Percentiles rank a stretch among this genome's conserved stretches.
phyloP scores from a whole-genome alignment of 2,329 filamentous ascomycete genomes.

The Fusarium buharicum region DNA sequence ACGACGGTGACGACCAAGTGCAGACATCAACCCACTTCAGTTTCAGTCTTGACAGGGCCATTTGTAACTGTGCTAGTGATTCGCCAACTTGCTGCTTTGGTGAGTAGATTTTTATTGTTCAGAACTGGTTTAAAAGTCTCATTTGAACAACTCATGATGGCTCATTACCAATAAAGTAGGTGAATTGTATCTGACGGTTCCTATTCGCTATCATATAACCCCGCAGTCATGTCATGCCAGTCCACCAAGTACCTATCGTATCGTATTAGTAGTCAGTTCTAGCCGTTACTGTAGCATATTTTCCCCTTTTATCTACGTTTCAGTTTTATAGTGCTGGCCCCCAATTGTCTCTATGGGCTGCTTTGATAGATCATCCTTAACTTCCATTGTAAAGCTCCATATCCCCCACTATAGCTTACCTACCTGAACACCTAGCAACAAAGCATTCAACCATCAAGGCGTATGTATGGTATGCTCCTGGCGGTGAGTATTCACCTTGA shows the following conservation, averaged over 20 bases:
- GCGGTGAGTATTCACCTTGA: slow-evolving; percentile 4
- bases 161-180: slow-evolving; percentile 10
- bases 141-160: neutral
- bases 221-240: slow-evolving; percentile 29
- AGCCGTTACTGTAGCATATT: neutral
- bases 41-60: slow-evolving; percentile 16
- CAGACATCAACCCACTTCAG: slow-evolving; percentile 14
- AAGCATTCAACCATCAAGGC: too few species aligned
- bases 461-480: too few species aligned
- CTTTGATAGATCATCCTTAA: too few species aligned
- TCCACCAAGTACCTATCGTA: slow-evolving; percentile 1
- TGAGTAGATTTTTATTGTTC: neutral
- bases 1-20: slow-evolving; percentile 3
- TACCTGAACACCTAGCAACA: neutral
- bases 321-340: neutral
- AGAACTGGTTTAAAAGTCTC: neutral
- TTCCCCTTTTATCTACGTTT: neutral
- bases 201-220: slow-evolving; percentile 23
- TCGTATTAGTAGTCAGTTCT: slow-evolving; percentile 6
- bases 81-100: neutral
- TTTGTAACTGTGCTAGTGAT: slow-evolving; percentile 4
- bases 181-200: neutral
- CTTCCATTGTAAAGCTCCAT: neutral
- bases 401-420: slow-evolving; percentile 16
- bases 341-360: neutral